phyloP scores from a whole-genome alignment of 108 stramenopile genomes.

The Pseudonitzschia pungens region DNA sequence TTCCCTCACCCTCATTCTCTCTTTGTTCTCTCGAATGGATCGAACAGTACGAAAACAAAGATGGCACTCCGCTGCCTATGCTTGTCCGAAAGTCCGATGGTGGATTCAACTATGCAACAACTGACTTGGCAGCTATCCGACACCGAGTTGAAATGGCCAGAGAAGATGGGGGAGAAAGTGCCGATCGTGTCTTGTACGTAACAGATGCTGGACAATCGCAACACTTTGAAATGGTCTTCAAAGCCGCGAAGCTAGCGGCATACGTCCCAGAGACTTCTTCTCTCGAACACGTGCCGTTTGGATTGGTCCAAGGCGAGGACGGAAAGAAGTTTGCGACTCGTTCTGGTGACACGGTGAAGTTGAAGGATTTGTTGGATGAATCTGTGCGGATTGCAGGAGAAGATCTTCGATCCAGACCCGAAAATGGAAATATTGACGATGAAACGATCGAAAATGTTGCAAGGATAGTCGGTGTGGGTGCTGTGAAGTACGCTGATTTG shows the following conservation, averaged over 20 bases:
- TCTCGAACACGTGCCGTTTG: slow-evolving; percentile 96
- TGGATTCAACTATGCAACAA: slow-evolving; percentile 98
- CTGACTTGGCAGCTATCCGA: slow-evolving; percentile 95
- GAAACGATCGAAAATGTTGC: slow-evolving; percentile 64
- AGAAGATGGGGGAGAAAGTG: slow-evolving; percentile 72
- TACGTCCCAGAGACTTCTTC: slow-evolving; percentile 64
- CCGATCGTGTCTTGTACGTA: slow-evolving; percentile 89
- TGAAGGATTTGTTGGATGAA: slow-evolving; percentile 96
- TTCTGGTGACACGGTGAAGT: slow-evolving; percentile 95
- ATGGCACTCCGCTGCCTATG: slow-evolving; percentile 87
- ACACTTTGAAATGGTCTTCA: slow-evolving; percentile 95
- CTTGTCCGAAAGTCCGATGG: slow-evolving; percentile 96
- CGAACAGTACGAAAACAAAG: slow-evolving; percentile 62
- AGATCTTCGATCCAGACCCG: slow-evolving; percentile 64
- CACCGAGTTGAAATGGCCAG: slow-evolving; percentile 72
- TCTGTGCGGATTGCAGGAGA: slow-evolving; percentile 86
- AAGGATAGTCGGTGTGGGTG: slow-evolving; percentile 94
- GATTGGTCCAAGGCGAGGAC: slow-evolving; percentile 98
- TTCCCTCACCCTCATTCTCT: neutral
- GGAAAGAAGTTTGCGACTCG: slow-evolving; percentile 98
- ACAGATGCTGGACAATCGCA: slow-evolving; percentile 96
- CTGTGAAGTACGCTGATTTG: slow-evolving; percentile 98
- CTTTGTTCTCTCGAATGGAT: neutral
- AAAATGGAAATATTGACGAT: slow-evolving; percentile 38
- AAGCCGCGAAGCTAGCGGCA: slow-evolving; percentile 82